These are phyloP conservation scores for Barbarea vulgaris DNA, from an alignment of 345 rosid species.

Conservation along the genomic window DNA sequence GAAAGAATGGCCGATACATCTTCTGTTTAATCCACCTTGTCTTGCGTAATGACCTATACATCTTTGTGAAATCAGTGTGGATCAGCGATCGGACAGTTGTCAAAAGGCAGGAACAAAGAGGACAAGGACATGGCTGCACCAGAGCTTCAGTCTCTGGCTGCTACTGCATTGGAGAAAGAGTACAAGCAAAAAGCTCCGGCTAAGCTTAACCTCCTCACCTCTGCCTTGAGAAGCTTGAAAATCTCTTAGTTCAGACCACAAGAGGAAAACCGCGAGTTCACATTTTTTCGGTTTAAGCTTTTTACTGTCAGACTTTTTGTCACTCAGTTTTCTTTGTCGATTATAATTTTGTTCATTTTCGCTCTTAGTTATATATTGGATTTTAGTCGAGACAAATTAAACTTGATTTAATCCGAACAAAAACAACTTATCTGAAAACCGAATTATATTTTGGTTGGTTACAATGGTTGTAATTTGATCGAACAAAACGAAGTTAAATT, in stretches of 20 bases:
- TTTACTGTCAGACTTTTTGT: conserved; percentile 9
- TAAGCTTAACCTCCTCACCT: conserved; percentile 65
- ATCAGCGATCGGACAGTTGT: conserved; percentile 73
- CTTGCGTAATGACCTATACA: conserved; percentile 1
- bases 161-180: conserved; percentile 76
- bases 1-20: background rate
- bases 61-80: conserved; percentile 56
- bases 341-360: conserved; percentile 5
- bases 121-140: conserved; percentile 67
- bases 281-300: conserved; percentile 13
- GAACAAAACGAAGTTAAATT: background rate
- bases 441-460: background rate
- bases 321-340: background rate
- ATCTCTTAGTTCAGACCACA: conserved; percentile 34
- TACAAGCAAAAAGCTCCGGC: conserved; percentile 78
- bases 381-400: background rate
- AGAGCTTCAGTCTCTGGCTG: conserved; percentile 73
- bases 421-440: background rate
- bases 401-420: background rate
- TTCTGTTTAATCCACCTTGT: background rate
- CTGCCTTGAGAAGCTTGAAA: conserved; percentile 78
- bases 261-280: background rate
- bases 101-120: conserved; percentile 84
- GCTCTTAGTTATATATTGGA: background rate
- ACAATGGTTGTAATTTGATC: background rate